Conservation (phyloP, 2,329 filamentous ascomycete genomes). For the Ophiocordyceps unilateralis region DNA sequence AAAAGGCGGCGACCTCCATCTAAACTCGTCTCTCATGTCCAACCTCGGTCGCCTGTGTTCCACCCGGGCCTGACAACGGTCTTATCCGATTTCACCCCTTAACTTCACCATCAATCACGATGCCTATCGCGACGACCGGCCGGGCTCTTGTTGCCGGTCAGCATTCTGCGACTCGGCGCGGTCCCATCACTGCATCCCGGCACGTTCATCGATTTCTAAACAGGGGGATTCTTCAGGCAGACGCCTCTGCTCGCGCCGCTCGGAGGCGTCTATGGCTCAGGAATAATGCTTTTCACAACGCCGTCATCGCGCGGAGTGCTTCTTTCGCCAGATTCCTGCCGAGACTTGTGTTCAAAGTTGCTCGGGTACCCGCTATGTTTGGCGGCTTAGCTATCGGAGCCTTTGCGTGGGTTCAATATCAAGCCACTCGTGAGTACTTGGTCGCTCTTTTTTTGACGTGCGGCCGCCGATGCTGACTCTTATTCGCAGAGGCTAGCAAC, state of each 20-base stretch:
- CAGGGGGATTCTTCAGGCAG: slow-evolving; percentile 50
- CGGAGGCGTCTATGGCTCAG: slow-evolving; percentile 57
- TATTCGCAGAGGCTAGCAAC: slow-evolving; percentile 26
- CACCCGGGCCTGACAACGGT: neutral
- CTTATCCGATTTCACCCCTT: neutral
- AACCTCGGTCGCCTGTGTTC: neutral
- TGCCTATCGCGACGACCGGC: slow-evolving; percentile 14
- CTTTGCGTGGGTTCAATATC: slow-evolving; percentile 87
- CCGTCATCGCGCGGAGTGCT: slow-evolving; percentile 43
- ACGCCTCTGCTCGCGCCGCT: slow-evolving; percentile 43
- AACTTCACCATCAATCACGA: neutral
- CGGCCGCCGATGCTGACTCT: slow-evolving; percentile 8
- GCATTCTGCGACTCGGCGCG: slow-evolving; percentile 47
- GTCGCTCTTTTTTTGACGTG: neutral
- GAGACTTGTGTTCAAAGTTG: slow-evolving; percentile 78
- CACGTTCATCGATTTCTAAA: slow-evolving; percentile 50
- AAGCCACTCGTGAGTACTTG: slow-evolving; percentile 58
- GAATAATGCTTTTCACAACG: slow-evolving; percentile 73
- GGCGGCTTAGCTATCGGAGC: slow-evolving; percentile 77
- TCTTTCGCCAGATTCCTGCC: slow-evolving; percentile 56
- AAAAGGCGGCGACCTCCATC: neutral
- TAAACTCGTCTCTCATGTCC: neutral
- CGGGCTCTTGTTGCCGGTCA: slow-evolving; percentile 49
- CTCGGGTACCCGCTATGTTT: slow-evolving; percentile 76
- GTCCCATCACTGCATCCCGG: slow-evolving; percentile 35